phyloP scores from a whole-genome alignment of 164 flowering plant genomes.

The Litsea cubeba region DNA sequence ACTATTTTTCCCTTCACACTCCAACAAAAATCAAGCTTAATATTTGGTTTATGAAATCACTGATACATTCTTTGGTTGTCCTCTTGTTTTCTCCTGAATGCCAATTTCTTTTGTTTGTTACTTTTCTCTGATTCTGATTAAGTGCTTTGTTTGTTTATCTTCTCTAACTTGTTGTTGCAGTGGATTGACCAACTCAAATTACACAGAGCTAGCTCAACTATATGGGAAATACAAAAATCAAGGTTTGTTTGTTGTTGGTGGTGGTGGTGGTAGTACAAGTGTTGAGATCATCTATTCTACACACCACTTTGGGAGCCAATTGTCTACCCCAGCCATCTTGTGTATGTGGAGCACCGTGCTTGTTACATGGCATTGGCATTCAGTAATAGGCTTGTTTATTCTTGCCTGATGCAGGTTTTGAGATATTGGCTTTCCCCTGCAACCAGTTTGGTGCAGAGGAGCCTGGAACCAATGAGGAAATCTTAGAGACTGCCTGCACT shows the following conservation, averaged over 20 bases:
- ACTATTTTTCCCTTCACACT: not conserved
- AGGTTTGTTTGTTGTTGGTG: conserved; percentile 36
- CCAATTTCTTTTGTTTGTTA: not conserved
- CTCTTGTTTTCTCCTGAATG: not conserved
- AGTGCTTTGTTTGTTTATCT: not conserved
- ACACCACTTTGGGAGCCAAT: not conserved
- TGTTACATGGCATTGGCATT: not conserved
- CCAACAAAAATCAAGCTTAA: not conserved
- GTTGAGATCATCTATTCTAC: not conserved
- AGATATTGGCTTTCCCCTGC: conserved; percentile 92
- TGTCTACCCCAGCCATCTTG: not conserved
- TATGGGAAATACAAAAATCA: conserved; percentile 71
- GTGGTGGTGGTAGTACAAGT: not conserved
- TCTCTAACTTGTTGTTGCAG: conserved; percentile 32
- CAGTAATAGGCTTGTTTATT: not conserved
- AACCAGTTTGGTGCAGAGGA: conserved; percentile 86
- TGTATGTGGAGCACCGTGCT: not conserved
- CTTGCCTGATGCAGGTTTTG: conserved; percentile 48
- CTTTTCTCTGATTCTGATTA: not conserved
- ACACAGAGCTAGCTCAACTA: conserved; percentile 62
- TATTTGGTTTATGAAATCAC: not conserved
- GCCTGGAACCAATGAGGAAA: conserved; percentile 78
- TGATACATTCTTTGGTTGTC: not conserved
- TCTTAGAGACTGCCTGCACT: conserved; percentile 68
- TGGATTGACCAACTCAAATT: conserved; percentile 81